Evolutionary conservation across 192 early-diverging fungal species (phyloP), one percentile per base, ranked within the genome.

Genomic region (Entomortierella chlamydospora): DNA sequence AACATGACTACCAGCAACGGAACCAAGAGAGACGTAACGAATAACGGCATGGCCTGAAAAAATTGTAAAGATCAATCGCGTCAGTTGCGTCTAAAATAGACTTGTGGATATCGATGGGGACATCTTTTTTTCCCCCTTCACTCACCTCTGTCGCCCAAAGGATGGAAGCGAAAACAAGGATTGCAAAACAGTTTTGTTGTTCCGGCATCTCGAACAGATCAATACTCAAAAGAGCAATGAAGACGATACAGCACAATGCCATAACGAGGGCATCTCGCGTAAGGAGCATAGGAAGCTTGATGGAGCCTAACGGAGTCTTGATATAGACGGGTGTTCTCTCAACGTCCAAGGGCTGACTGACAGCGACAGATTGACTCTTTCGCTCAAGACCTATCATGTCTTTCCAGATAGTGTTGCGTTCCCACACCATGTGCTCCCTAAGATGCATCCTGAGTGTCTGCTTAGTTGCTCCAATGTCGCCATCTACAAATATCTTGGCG

Each of bases 331-430:
- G 13, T 47, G 70, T n/a, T 51, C 50, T 30, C 64, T 82, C 18
- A 43, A 25, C 0, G 39, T 30, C 61, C 2, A 65, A 65, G 1
- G 69, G 64, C 0, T 66, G 30, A 65, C 84, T 50, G 49, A 94
- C 86, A 25, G 86, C 88, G 4, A 93, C 90, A 3, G 90, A 90
- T 26, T 90, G 85, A 22, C 87, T 86, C 85, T 87, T 92, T 25
- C 95, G 87, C 82, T 96, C 95, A 64, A 88, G 88, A 41, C 91
- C 92, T 69, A 97, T 93, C 94, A 99, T 96, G 73, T 97, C 97
- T 67, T 95, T 88, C 97, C 96, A 97, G 26, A 97, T 91, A 0
- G 97, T 99, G 83, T 97, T 99, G 73, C 97, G 91, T 82, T 99
- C 95, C 93, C 93, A 97, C 2, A 95, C 93, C 70, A 99, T 91